These are phyloP conservation scores for Apiotrichum gracile DNA, from an alignment of 1,284 basidiomycete genomes.

Conservation along the genomic window DNA sequence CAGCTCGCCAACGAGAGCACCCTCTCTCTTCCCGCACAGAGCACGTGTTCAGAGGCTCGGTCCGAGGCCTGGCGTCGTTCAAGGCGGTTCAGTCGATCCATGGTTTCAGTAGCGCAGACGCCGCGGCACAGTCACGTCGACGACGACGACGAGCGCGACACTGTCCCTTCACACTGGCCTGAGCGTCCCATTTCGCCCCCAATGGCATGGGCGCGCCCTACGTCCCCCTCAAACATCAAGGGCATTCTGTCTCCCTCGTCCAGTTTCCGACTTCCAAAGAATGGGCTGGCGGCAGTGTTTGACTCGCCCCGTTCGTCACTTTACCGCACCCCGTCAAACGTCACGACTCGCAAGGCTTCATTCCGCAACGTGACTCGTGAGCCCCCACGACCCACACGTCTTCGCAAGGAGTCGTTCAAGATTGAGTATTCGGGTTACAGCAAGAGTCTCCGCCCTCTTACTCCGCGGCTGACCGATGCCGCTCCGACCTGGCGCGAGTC, in stretches of 20 bases:
- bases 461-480: not conserved
- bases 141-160: not conserved
- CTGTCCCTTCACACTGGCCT: not conserved
- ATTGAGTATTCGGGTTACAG: constrained; percentile 35
- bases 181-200: constrained; percentile 8
- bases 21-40: constrained; percentile 1
- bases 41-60: not conserved
- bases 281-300: not conserved
- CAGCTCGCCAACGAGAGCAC: constrained; percentile 1
- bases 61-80: not conserved
- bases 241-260: not conserved
- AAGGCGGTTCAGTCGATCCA: constrained; percentile 6
- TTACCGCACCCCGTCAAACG: not conserved
- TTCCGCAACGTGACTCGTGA: constrained; percentile 12
- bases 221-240: constrained; percentile 1
- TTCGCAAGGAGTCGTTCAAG: constrained; percentile 31
- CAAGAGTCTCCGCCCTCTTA: constrained; percentile 21
- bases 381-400: constrained; percentile 26
- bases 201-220: not conserved
- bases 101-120: constrained; percentile 6
- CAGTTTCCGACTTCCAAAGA: not conserved
- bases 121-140: not conserved
- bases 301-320: not conserved
- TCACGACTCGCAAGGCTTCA: constrained; percentile 10
- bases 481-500: constrained; percentile 29